Percentiles rank a stretch among this genome's conserved stretches.
Evolutionary conservation across 345 rosid genomes (phyloP).

Genomic region (Populus ilicifolia): DNA sequence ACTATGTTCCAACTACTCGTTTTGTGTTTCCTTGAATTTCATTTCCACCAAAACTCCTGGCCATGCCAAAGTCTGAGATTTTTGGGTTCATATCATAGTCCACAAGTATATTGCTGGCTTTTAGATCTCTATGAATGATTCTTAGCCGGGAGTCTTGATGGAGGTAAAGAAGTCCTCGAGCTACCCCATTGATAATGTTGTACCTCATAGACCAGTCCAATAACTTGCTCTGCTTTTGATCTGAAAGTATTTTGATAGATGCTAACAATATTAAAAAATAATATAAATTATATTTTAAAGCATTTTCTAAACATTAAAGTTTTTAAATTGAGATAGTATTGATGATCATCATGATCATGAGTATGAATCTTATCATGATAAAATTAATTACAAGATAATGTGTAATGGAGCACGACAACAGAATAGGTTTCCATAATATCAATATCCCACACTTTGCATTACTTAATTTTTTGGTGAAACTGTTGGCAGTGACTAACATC

Average conservation of each 20-base stretch:
- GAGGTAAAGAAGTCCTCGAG: slow-evolving; percentile 41
- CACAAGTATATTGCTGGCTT: slow-evolving; percentile 33
- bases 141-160: slow-evolving; percentile 44
- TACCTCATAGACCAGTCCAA: slow-evolving; percentile 32
- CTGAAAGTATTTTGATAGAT: slow-evolving; percentile 3
- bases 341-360: too few species aligned
- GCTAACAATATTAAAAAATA: not conserved
- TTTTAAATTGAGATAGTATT: too few species aligned
- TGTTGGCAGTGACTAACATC: not conserved
- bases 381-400: too few species aligned
- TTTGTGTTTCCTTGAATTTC: slow-evolving; percentile 33
- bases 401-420: not conserved
- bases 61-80: slow-evolving; percentile 40
- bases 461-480: not conserved
- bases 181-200: slow-evolving; percentile 37
- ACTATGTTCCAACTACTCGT: slow-evolving; percentile 50
- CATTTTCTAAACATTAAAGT: too few species aligned
- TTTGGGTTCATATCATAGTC: slow-evolving; percentile 39
- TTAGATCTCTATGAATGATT: slow-evolving; percentile 33
- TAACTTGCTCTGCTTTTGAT: slow-evolving; percentile 15
- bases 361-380: too few species aligned
- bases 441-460: not conserved
- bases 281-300: too few species aligned
- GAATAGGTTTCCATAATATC: not conserved
- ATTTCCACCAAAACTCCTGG: slow-evolving; percentile 34